Base-by-base conservation (phyloP, 176 grass and related monocot genomes). In the Musa itinerans region DNA sequence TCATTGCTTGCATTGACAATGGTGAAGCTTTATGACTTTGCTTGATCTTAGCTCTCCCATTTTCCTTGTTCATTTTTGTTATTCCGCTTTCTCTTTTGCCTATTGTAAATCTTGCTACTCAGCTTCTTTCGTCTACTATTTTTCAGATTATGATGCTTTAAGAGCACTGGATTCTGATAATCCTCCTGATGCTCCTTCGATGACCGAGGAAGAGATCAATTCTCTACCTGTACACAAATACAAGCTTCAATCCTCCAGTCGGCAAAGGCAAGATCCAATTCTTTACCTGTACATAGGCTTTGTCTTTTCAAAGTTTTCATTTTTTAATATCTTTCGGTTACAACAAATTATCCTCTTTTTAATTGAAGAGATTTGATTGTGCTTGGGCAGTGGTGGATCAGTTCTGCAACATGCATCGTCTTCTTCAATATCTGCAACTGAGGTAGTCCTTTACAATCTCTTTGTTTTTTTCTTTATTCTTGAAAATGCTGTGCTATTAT, bases 121-220 rank as follows among this genome's bases (percentile, higher is more conserved):
- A 53, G 7, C 56, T 22, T 29, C 17, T 5, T 71, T 21, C 70
- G 27, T 56, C 56, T 1, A 2, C 78, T 76, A 84, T 56, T 50
- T 84, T 81, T 68, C 85, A 98, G 95, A 98, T 83, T 94, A 94
- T 84, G 95, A 98, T 79, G 81, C 86, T 56, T 83, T 98, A 74
- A 93, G 95, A 82, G 90, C 90, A 1, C 78, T 98, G 43, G 95
- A 98, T 74, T 81, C 84, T 14, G 95, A 91, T 67, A 91, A 89
- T 78, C 79, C 82, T 48, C 90, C 90, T 13, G 83, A 89, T 77
- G 67, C 76, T 83, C 75, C 72, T 84, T 98, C 95, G 22, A 98
- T 98, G 95, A 94, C 82, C 52, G 95, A 98, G 84, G 95, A 94
- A 81, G 95, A 98, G 83, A 98, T 98, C 85, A 94, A 98, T 89